Percentiles rank a stretch among this genome's conserved stretches.
Evolutionary conservation across 768 basidiomycete genomes (phyloP).

Genomic region (Rhodotorula paludigena): DNA sequence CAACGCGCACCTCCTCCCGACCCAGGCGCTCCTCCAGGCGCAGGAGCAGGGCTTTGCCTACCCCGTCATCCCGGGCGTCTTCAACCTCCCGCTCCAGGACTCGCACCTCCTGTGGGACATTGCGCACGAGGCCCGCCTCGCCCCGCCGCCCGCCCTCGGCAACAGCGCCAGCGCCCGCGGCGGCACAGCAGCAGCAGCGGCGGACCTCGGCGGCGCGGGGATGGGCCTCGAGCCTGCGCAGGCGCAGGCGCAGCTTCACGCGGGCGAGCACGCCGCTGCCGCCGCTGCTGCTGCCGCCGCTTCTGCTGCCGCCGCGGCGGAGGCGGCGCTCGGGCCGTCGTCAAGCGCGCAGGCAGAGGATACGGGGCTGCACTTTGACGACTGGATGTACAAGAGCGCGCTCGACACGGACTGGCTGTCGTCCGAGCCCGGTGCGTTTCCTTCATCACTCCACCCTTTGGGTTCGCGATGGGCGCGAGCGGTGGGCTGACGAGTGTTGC

Average conservation of each 20-base stretch:
- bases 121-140: neutral
- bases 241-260: neutral
- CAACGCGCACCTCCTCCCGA: neutral
- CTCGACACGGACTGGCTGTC: slow-evolving; percentile 9
- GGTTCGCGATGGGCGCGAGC: neutral
- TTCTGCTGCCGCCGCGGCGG: neutral
- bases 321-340: neutral
- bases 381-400: slow-evolving; percentile 7
- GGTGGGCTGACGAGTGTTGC: neutral
- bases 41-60: neutral
- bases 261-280: neutral
- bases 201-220: too few species aligned
- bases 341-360: too few species aligned
- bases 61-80: neutral
- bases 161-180: too few species aligned
- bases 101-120: slow-evolving; percentile 28
- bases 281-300: neutral
- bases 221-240: too few species aligned
- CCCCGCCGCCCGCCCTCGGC: neutral
- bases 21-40: neutral
- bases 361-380: neutral
- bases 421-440: slow-evolving; percentile 4
- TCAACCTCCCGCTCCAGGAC: slow-evolving; percentile 5
- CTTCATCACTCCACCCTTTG: too few species aligned
- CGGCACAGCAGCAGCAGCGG: too few species aligned